These are phyloP conservation scores for Hura crepitans DNA, from an alignment of 441 rosid species.

Conservation along the genomic window DNA sequence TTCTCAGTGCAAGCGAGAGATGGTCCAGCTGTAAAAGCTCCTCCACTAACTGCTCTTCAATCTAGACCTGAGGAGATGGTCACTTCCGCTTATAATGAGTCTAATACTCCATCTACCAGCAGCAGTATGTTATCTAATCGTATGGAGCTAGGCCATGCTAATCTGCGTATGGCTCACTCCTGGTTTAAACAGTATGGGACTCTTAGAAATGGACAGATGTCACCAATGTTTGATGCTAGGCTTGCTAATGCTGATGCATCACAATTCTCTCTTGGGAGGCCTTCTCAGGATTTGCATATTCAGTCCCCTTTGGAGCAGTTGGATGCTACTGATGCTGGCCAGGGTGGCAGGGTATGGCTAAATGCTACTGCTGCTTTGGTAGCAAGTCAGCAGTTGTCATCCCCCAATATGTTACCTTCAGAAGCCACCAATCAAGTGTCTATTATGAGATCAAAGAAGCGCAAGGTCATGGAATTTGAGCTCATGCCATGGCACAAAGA, in stretches of 20 bases:
- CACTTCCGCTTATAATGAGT: slow-evolving; percentile 23
- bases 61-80: slow-evolving; percentile 27
- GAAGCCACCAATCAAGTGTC: slow-evolving; percentile 24
- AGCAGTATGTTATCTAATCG: slow-evolving; percentile 23
- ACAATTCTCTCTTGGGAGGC: slow-evolving; percentile 31
- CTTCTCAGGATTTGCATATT: slow-evolving; percentile 33
- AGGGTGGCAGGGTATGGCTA: slow-evolving; percentile 24
- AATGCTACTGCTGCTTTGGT: slow-evolving; percentile 22
- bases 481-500: slow-evolving; percentile 65
- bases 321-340: slow-evolving; percentile 30
- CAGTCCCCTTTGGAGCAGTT: slow-evolving; percentile 23
- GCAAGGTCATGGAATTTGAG: slow-evolving; percentile 42
- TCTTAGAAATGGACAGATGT: slow-evolving; percentile 44
- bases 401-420: slow-evolving; percentile 20
- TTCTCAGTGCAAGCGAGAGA: slow-evolving; percentile 29
- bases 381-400: slow-evolving; percentile 27
- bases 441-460: slow-evolving; percentile 45
- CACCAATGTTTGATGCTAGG: slow-evolving; percentile 32
- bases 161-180: slow-evolving; percentile 34
- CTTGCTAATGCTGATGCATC: slow-evolving; percentile 28
- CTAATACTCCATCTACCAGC: slow-evolving; percentile 32
- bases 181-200: slow-evolving; percentile 44
- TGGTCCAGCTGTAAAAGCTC: slow-evolving; percentile 27
- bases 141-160: slow-evolving; percentile 31
- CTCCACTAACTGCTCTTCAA: slow-evolving; percentile 23